These are phyloP conservation scores for Xylaria sp. DNA, from an alignment of 2,329 filamentous ascomycete species.

Conservation along the genomic window DNA sequence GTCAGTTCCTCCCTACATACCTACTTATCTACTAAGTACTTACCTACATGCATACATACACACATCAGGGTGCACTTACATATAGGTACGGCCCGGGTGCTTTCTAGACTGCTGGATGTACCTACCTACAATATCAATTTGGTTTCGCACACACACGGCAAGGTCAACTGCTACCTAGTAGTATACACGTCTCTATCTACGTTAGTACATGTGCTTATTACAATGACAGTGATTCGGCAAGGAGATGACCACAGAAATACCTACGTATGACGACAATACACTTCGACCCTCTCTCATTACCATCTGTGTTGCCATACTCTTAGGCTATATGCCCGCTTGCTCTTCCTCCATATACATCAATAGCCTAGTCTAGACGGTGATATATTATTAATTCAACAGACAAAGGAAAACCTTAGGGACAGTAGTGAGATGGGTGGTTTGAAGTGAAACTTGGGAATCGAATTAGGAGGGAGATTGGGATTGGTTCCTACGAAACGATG, in stretches of 20 bases:
- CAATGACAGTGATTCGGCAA: not conserved
- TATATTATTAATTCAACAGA: not conserved
- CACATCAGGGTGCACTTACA: too few species aligned
- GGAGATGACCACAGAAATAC: not conserved
- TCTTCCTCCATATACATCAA: not conserved
- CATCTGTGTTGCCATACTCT: not conserved
- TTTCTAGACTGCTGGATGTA: not conserved
- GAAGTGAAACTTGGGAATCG: not conserved
- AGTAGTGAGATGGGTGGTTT: not conserved
- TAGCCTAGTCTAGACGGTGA: not conserved
- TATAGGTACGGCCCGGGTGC: too few species aligned
- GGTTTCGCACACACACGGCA: too few species aligned
- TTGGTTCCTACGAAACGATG: not conserved
- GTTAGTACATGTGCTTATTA: too few species aligned
- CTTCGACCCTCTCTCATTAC: too few species aligned
- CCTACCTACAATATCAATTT: not conserved
- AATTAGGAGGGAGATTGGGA: not conserved
- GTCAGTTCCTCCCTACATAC: not conserved
- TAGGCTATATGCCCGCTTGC: not conserved
- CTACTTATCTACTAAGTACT: not conserved
- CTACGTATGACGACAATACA: not conserved
- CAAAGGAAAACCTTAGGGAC: not conserved
- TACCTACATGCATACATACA: not conserved
- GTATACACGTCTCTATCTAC: too few species aligned
- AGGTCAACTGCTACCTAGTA: too few species aligned